Evolutionary conservation across 1,284 basidiomycete genomes (phyloP).

Genomic region (Megacollybia platyphylla): DNA sequence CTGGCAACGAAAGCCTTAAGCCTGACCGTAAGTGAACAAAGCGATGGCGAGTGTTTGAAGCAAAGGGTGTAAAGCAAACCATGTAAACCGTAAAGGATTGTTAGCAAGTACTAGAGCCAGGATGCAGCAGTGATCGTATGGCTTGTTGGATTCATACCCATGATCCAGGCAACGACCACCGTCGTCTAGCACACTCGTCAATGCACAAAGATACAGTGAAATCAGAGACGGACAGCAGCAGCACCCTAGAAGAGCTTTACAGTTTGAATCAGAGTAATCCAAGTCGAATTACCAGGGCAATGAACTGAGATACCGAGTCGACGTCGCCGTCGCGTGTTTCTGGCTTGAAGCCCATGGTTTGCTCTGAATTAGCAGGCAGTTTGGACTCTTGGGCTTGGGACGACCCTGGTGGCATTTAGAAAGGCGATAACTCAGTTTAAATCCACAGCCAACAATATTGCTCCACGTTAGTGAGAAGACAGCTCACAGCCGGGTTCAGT

Average conservation of each 20-base stretch:
- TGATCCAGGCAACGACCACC: no score
- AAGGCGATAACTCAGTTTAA: no score
- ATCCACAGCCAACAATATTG: no score
- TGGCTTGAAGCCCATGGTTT: slow-evolving; percentile 19
- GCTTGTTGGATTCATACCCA: no score
- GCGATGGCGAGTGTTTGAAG: slow-evolving; percentile 43
- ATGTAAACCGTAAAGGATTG: slow-evolving; percentile 29
- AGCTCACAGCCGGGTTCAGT: no score
- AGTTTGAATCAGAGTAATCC: not conserved
- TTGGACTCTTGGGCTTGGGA: slow-evolving; percentile 4
- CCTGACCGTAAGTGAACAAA: slow-evolving; percentile 46
- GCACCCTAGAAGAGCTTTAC: no score
- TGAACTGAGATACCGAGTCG: slow-evolving; percentile 22
- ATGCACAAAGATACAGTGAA: not conserved
- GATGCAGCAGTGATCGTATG: no score
- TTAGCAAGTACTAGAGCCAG: no score
- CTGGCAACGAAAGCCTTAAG: not conserved
- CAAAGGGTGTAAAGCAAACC: slow-evolving; percentile 56
- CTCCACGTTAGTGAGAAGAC: no score
- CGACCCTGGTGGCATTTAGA: no score
- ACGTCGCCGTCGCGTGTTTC: slow-evolving; percentile 29
- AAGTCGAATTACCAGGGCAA: slow-evolving; percentile 20
- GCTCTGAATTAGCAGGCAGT: slow-evolving; percentile 2
- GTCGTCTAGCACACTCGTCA: not conserved
- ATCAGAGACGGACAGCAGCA: not conserved